Evolutionary conservation across 768 basidiomycete genomes (phyloP), one percentile per base, ranked within the genome.

Genomic region (Tricholoma terreum): DNA sequence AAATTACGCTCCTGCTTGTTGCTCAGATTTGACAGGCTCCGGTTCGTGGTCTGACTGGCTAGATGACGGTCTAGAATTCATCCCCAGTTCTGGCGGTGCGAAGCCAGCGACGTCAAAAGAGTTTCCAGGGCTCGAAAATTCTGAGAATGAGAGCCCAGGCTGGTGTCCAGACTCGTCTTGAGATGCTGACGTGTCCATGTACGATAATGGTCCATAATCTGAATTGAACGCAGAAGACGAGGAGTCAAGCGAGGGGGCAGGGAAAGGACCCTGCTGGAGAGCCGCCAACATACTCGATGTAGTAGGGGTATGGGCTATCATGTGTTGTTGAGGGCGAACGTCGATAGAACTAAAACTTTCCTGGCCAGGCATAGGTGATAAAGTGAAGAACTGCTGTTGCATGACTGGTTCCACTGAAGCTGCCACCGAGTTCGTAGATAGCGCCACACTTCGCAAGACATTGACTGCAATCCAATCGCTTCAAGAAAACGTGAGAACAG

Each of bases 381-480:
- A 75, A 4, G 89, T 81, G 69, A 90, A 90, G 75, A 88, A 94
- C 65, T 91, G 87, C 66, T 93, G 91, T 64, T 93, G 92, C 82
- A 93, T 92, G 56, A 92, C 86, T 31, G 92, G 91, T 67, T 94
- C 92, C 53, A 94, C 92, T 22, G 92, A 94, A 19, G 91, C 91
- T 30, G 92, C 92, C 54, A 94, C 92, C 17, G 91, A 93, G 73
- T 92, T 93, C 21, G 91, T 94, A 27, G 92, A 93, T 58, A 94
- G 75, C 2, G 92, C 92, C 60, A 94, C 92, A 64, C 80, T 90
- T 64, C 92, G 80, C 63, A 94, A 77, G 59, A 94, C 90, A 70
- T 92, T 93, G 61, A 94, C 85, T 2, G 90, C 89, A 66, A 93
- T 93, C 92, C 92, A 93, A 71, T 94, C 92, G 62, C 92, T 93